Evolutionary conservation across 169 alveolate genomes (phyloP).

Genomic region (Cryptosporidium felis): DNA sequence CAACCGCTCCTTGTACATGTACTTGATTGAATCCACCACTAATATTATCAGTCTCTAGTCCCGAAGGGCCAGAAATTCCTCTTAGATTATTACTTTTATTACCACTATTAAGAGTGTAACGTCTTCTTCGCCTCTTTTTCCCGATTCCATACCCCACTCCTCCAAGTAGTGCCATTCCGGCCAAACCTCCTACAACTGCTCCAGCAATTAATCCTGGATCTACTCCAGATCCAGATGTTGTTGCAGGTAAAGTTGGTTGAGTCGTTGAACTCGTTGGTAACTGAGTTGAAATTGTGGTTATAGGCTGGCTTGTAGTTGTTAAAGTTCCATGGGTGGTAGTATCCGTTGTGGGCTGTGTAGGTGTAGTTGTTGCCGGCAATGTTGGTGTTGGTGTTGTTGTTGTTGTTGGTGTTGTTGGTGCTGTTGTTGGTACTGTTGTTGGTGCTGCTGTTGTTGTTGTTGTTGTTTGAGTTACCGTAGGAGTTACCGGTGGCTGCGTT

Average conservation of each 20-base stretch:
- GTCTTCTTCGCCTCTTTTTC: background rate
- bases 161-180: constrained; percentile 39
- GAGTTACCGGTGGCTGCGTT: background rate
- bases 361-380: background rate
- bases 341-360: background rate
- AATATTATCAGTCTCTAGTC: too few species aligned
- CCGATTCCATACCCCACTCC: background rate
- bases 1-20: too few species aligned
- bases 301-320: background rate
- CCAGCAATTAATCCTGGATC: constrained; percentile 55
- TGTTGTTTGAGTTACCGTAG: background rate
- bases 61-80: too few species aligned
- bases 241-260: background rate
- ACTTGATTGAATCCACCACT: too few species aligned
- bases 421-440: background rate
- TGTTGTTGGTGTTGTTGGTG: background rate
- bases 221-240: background rate
- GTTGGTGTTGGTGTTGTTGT: background rate
- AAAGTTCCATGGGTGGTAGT: background rate
- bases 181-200: constrained; percentile 46
- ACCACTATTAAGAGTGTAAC: background rate
- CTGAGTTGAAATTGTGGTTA: background rate
- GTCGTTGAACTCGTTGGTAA: background rate
- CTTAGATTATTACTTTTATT: background rate
- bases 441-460: background rate